Evolutionary conservation across 164 flowering plant genomes (phyloP).

Genomic region (Chimonanthus praecox): DNA sequence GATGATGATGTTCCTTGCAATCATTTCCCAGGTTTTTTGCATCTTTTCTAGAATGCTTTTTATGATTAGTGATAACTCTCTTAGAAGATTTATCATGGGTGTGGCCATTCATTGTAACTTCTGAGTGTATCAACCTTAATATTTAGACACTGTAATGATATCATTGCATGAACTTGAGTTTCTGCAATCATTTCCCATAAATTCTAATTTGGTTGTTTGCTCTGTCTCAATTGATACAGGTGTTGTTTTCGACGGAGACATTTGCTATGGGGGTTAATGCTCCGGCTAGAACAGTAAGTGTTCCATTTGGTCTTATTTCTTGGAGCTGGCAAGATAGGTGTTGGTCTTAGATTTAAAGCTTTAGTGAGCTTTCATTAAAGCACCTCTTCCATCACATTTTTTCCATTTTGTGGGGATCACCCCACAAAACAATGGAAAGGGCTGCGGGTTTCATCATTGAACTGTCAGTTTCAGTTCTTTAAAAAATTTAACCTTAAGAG

Average conservation of each 20-base stretch:
- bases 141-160: background rate
- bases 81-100: background rate
- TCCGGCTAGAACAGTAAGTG: slow-evolving; percentile 97
- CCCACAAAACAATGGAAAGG: too few species aligned
- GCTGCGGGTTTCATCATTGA: too few species aligned
- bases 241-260: slow-evolving; percentile 95
- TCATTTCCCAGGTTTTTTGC: background rate
- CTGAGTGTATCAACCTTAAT: background rate
- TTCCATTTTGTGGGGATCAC: too few species aligned
- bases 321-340: background rate
- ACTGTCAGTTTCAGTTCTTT: too few species aligned
- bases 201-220: slow-evolving; percentile 4
- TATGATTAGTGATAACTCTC: background rate
- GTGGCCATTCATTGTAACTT: background rate
- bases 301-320: background rate
- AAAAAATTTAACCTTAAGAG: too few species aligned
- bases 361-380: too few species aligned
- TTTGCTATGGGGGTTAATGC: slow-evolving; percentile 99
- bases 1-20: background rate
- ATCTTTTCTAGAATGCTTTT: background rate
- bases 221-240: slow-evolving; percentile 34
- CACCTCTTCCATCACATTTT: too few species aligned
- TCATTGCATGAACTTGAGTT: background rate
- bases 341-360: background rate
- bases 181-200: background rate